Evolutionary conservation across 176 grass and related monocot species (phyloP), one percentile per base, ranked within the genome.

Genomic region (Luzula sylvatica): DNA sequence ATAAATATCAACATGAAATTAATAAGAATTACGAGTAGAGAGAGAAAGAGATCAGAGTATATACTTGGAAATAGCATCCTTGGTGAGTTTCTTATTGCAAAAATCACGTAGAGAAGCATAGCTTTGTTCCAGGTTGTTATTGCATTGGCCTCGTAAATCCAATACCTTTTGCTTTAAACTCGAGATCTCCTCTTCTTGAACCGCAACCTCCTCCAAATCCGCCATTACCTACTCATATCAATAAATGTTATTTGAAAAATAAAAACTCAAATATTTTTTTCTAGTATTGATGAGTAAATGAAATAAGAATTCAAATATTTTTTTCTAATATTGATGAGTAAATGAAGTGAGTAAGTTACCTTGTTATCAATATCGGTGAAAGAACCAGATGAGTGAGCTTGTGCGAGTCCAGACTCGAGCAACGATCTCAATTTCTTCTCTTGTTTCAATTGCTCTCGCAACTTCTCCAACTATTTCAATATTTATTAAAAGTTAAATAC

Each of bases 111-210:
- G 69, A 1, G 56, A 75, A 66, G 42, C 61, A 75, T 61, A 69
- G 58, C 46, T 79, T 68, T 78, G 20, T 71, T 77, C 78, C 43
- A 52, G 53, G 45, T 80, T 68, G 46, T 41, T 38, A 56, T 67
- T 83, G 22, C 76, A 66, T 55, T 90, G 84, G 40, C 81, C 86
- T 56, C 61, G 81, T 43, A 98, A 75, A 76, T 87, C 81, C 84
- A 70, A 61, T 68, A 70, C 78, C 65, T 98, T 90, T 68, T 98
- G 81, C 72, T 98, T 98, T 58, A 90, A 87, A 44, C 66, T 87
- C 39, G 79, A 46, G 59, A 90, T 82, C 75, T 98, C 86, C 65
- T 86, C 79, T 73, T 98, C 93, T 77, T 69, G 68, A 54, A 75
- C 66, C 52, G 65, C 81, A 54, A 98, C 81, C 52, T 81, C 92